Conservation (phyloP, 2,329 filamentous ascomycete genomes). For the Fusarium sp. region DNA sequence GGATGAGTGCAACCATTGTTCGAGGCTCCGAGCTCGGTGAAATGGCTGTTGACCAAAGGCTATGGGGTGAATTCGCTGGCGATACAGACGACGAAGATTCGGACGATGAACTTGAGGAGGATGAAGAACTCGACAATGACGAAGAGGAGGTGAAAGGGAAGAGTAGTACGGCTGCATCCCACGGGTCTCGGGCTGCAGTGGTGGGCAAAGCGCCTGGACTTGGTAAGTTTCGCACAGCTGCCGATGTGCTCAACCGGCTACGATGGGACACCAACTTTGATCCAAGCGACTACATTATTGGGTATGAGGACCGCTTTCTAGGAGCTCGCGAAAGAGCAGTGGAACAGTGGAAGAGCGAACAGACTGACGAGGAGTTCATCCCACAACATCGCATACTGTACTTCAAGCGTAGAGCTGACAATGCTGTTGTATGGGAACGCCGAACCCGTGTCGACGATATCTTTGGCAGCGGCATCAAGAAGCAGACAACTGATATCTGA, state of each 20-base stretch:
- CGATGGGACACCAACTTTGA: constrained; percentile 70
- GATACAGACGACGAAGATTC: constrained; percentile 54
- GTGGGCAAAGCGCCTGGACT: constrained; percentile 48
- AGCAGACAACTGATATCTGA: constrained; percentile 11
- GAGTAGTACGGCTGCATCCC: constrained; percentile 8
- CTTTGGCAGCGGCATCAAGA: constrained; percentile 65
- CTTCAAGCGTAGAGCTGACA: constrained; percentile 67
- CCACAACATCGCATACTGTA: constrained; percentile 73
- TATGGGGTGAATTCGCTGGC: constrained; percentile 57
- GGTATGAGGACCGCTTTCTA: constrained; percentile 71
- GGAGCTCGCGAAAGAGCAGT: constrained; percentile 66
- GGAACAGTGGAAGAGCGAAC: constrained; percentile 69
- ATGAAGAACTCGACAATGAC: constrained; percentile 44
- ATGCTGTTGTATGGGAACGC: constrained; percentile 67
- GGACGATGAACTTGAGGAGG: constrained; percentile 57
- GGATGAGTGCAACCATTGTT: constrained; percentile 60
- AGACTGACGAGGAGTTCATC: constrained; percentile 75
- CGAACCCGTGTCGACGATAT: constrained; percentile 64
- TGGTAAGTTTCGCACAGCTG: constrained; percentile 66
- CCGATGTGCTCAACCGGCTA: constrained; percentile 69
- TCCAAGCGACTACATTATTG: constrained; percentile 65
- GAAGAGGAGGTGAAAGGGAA: constrained; percentile 17
- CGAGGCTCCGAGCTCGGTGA: constrained; percentile 54
- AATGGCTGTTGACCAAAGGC: constrained; percentile 60
- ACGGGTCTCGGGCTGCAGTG: constrained; percentile 27